Evolutionary conservation across 2,329 filamentous ascomycete genomes (phyloP).

Genomic region (Fusarium anguioides): DNA sequence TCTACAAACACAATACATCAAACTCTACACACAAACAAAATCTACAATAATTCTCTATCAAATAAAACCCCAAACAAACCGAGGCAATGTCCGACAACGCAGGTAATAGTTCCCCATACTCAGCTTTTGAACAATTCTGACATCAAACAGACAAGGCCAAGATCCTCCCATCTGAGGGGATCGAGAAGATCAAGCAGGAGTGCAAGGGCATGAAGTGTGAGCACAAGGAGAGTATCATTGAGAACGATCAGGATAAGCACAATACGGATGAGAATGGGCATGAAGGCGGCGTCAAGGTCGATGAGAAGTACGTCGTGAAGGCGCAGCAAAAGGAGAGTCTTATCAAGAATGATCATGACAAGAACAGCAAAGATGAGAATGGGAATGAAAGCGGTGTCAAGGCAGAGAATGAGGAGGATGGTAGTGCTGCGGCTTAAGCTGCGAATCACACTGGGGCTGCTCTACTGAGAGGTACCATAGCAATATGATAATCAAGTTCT

Average conservation of each 20-base stretch:
- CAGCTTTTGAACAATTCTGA: not conserved
- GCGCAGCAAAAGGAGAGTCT: no score
- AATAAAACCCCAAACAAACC: not conserved
- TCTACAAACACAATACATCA: not conserved
- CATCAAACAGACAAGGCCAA: not conserved
- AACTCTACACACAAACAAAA: not conserved
- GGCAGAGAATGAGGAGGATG: not conserved
- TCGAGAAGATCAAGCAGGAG: not conserved
- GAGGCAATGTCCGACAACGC: not conserved
- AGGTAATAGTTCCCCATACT: not conserved
- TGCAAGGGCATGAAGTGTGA: not conserved
- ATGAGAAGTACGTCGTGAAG: no score
- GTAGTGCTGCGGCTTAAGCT: slow-evolving; percentile 14
- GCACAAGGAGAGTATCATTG: not conserved
- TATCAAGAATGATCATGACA: no score
- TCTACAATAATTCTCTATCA: not conserved
- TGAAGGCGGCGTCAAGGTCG: no score
- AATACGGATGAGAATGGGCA: no score
- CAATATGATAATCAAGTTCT: not conserved
- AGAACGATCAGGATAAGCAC: not conserved
- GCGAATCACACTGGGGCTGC: not conserved
- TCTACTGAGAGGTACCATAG: not conserved
- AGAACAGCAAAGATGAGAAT: not conserved
- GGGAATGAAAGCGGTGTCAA: not conserved
- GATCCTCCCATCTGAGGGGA: not conserved